Evolutionary conservation across 768 basidiomycete species (phyloP).

Genomic region (Fomitopsis pulvina): DNA sequence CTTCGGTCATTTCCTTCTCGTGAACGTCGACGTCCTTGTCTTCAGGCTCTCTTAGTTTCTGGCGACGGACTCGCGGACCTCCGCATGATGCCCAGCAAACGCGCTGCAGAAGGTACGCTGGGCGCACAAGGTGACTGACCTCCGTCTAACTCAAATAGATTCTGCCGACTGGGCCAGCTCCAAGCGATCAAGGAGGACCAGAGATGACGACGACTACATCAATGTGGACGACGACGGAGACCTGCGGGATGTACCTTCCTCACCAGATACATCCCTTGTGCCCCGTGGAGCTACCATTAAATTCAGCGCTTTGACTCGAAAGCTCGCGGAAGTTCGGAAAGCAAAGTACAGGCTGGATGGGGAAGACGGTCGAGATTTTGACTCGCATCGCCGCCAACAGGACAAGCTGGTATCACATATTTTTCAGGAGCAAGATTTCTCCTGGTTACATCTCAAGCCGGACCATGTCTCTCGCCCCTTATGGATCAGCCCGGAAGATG

Average conservation of each 20-base stretch:
- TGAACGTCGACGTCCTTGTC: background rate
- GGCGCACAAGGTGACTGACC: background rate
- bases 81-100: conserved; percentile 17
- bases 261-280: conserved; percentile 37
- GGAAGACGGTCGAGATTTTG: conserved; percentile 46
- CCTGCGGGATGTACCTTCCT: conserved; percentile 22
- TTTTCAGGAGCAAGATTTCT: conserved; percentile 82
- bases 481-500: conserved; percentile 93
- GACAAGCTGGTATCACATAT: conserved; percentile 75
- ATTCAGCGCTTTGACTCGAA: conserved; percentile 76
- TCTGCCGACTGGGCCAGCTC: conserved; percentile 21
- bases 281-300: conserved; percentile 80
- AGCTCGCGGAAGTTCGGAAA: conserved; percentile 55
- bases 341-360: conserved; percentile 34
- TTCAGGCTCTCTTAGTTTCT: background rate
- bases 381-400: conserved; percentile 65
- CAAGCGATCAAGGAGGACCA: conserved; percentile 38
- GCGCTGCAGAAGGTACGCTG: conserved; percentile 25
- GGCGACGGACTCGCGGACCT: background rate
- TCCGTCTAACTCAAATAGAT: conserved; percentile 7
- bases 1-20: background rate
- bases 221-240: conserved; percentile 55
- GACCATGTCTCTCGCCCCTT: conserved; percentile 91
- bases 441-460: conserved; percentile 77
- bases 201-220: conserved; percentile 50